Evolutionary conservation across 2,329 filamentous ascomycete genomes (phyloP).

Genomic region (Aspergillus ochraceus): DNA sequence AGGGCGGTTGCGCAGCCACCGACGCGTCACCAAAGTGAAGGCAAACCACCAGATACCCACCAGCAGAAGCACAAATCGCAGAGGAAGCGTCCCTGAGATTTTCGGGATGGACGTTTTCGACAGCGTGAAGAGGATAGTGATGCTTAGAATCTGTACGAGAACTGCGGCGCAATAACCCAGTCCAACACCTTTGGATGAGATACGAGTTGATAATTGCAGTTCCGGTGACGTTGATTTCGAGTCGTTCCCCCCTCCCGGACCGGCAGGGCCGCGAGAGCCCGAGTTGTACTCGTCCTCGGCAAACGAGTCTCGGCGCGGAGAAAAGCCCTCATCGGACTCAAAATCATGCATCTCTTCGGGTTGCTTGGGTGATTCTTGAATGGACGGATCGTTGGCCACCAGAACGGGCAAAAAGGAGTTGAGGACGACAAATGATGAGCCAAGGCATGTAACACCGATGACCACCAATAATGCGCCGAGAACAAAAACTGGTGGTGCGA

Average conservation of each 20-base stretch:
- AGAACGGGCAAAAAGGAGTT: constrained; percentile 90
- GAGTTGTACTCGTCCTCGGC: constrained; percentile 25
- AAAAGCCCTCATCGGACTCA: constrained; percentile 14
- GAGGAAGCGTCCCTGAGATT: constrained; percentile 72
- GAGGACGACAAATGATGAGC: constrained; percentile 84
- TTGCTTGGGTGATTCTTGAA: constrained; percentile 31
- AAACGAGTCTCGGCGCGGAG: constrained; percentile 7
- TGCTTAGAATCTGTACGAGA: constrained; percentile 76
- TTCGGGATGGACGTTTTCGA: constrained; percentile 45
- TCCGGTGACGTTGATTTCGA: constrained; percentile 54
- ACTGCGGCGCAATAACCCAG: constrained; percentile 85
- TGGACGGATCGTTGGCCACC: constrained; percentile 72
- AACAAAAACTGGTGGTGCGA: constrained; percentile 72
- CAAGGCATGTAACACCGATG: constrained; percentile 83
- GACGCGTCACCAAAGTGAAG: constrained; percentile 78
- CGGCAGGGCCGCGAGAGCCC: constrained; percentile 11
- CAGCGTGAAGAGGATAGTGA: constrained; percentile 65
- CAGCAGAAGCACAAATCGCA: constrained; percentile 77
- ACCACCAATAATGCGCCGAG: constrained; percentile 79
- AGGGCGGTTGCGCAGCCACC: constrained; percentile 79
- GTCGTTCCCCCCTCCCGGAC: constrained; percentile 7
- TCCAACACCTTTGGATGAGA: constrained; percentile 84
- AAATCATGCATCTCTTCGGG: constrained; percentile 26
- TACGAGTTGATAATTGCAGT: constrained; percentile 77
- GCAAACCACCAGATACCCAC: constrained; percentile 85